Conservation (phyloP, 805 yeast species). For the Lipomyces anomalus region DNA sequence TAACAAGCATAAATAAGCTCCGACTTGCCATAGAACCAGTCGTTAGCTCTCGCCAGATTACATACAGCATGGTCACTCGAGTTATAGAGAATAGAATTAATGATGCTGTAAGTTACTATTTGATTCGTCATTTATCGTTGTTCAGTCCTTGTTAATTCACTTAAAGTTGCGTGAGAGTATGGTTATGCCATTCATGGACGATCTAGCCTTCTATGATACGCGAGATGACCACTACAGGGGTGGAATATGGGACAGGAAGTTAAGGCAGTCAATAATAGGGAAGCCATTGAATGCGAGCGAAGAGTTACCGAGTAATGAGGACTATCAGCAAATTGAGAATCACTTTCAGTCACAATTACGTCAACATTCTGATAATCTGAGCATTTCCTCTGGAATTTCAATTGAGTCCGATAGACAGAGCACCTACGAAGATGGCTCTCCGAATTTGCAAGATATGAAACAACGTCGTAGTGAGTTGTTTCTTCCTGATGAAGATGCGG, state of each 20-base stretch:
- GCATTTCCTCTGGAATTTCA: constrained; percentile 16
- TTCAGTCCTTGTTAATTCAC: no score
- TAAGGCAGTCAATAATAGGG: constrained; percentile 1
- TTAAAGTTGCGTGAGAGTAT: constrained; percentile 48
- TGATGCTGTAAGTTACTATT: constrained; percentile 54
- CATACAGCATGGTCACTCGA: constrained; percentile 72
- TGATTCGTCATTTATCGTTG: neutral
- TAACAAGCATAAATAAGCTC: constrained; percentile 2
- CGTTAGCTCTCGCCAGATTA: constrained; percentile 77
- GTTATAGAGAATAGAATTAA: constrained; percentile 70
- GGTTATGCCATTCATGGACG: constrained; percentile 88
- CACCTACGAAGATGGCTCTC: constrained; percentile 9
- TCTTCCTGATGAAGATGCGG: constrained; percentile 1
- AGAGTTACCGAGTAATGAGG: no score
- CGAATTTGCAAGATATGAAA: constrained; percentile 5
- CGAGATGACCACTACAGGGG: constrained; percentile 72
- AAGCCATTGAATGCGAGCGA: no score
- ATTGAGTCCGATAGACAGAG: constrained; percentile 16
- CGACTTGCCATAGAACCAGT: constrained; percentile 66
- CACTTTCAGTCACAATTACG: constrained; percentile 4
- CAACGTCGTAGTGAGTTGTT: constrained; percentile 3
- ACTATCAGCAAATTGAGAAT: constrained; percentile 3
- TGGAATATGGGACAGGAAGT: constrained; percentile 72
- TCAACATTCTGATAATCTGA: constrained; percentile 13
- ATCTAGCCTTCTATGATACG: constrained; percentile 64